Conservation (phyloP, 208 protist species). For the Tritrichomonas musculus region DNA sequence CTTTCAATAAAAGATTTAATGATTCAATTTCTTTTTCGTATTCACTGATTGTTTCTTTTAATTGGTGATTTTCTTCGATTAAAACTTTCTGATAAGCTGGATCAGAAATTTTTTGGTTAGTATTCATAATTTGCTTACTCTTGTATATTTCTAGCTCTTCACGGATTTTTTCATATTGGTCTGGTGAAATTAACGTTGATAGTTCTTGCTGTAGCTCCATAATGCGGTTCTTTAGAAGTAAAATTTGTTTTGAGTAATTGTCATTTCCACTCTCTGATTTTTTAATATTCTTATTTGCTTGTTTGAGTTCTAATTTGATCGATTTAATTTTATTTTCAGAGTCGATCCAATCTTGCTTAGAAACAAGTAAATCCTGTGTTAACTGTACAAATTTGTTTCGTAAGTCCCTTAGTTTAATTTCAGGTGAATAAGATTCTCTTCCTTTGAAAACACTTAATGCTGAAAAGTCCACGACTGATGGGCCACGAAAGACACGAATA, state of each 20-base stretch:
- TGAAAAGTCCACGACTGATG: neutral
- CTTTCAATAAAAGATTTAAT: neutral
- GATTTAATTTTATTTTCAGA: no score
- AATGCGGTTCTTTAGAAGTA: neutral
- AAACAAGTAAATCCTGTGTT: conserved; percentile 13
- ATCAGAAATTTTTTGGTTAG: neutral
- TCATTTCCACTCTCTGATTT: no score
- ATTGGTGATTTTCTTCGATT: neutral
- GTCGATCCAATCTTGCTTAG: neutral
- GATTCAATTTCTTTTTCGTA: neutral
- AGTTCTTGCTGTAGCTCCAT: conserved; percentile 2
- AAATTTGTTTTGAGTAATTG: neutral
- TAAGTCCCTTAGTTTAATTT: neutral
- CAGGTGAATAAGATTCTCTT: neutral
- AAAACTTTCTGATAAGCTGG: neutral
- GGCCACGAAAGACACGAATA: neutral
- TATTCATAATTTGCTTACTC: neutral
- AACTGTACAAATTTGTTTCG: neutral
- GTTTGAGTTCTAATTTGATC: no score
- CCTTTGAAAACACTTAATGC: neutral
- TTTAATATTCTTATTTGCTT: no score
- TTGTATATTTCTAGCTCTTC: neutral
- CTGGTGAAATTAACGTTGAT: neutral
- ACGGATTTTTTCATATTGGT: neutral
- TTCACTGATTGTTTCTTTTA: neutral